Percentiles rank a stretch among this genome's conserved stretches.
These are phyloP conservation scores for Exophiala sp. DNA, from an alignment of 2,329 filamentous ascomycete species.

Conservation along the genomic window DNA sequence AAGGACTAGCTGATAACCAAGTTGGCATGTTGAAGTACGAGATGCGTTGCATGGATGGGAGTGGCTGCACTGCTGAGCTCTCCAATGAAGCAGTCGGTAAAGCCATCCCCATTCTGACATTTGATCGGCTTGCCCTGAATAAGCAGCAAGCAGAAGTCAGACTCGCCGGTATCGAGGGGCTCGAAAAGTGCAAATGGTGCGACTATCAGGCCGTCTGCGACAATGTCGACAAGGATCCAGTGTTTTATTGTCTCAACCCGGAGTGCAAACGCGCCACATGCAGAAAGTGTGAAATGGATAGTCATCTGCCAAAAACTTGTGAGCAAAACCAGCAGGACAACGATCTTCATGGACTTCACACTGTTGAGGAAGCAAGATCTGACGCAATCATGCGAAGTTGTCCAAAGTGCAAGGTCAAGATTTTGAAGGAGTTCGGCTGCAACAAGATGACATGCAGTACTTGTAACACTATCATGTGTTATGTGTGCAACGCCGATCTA, in stretches of 20 bases:
- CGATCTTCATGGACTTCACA: conserved; percentile 59
- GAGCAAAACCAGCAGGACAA: conserved; percentile 61
- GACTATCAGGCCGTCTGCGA: conserved; percentile 73
- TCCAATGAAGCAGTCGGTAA: conserved; percentile 19
- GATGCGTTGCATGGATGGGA: conserved; percentile 67
- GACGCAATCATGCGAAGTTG: conserved; percentile 72
- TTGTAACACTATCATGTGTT: conserved; percentile 56
- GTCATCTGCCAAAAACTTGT: conserved; percentile 71
- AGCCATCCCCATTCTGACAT: conserved; percentile 43
- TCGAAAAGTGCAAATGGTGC: conserved; percentile 78
- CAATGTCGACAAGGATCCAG: conserved; percentile 63
- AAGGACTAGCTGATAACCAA: conserved; percentile 61
- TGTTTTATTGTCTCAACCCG: conserved; percentile 68
- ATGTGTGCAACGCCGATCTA: conserved; percentile 60
- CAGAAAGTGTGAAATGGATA: conserved; percentile 63
- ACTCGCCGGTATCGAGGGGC: conserved; percentile 66
- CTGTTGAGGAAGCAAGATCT: conserved; percentile 81
- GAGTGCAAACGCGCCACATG: conserved; percentile 64
- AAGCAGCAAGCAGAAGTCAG: conserved; percentile 68
- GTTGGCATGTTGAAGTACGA: conserved; percentile 68
- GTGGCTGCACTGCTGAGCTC: conserved; percentile 56
- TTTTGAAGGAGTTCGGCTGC: conserved; percentile 75
- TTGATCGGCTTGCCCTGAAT: conserved; percentile 63
- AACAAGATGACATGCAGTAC: conserved; percentile 76
- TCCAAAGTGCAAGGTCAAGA: conserved; percentile 62